Evolutionary conservation across 768 basidiomycete species (phyloP), one percentile per base, ranked within the genome.

Genomic region (Lactifluus hygrophoroides): DNA sequence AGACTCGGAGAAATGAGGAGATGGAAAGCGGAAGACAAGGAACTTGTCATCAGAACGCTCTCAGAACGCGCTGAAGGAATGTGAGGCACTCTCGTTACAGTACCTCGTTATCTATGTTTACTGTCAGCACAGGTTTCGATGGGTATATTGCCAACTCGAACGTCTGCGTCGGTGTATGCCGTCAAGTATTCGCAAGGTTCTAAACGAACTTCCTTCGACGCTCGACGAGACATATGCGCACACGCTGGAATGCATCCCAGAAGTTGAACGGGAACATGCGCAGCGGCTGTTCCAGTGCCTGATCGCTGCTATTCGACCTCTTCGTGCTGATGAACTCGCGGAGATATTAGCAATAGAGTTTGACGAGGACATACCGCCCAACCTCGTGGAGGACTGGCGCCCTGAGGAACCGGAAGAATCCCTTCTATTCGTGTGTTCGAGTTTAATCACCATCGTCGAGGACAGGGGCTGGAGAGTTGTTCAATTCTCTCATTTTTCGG

Each of bases 401-500:
- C 47, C 55, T 2, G 55, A 34, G 3, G 28, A 56, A 0, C 9
- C 40, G 3, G 48, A 50, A 50, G n/a, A 44, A 0, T 47, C 40
- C 0, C 13, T 57, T 2, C n/a, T 50, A 16, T 43, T 48, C 0
- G 7, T 21, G 1, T 57, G 56, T 35, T 51, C 56, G 13, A 44
- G 38, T 3, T 19, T 57, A 2, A 16, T 56, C 28, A 1, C 37
- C n/a, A 21, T 56, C 11, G 27, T 56, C 19, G 25, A 56, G 1
- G 8, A 35, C 9, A 10, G 6, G 2, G 32, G 14, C 14, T 38
- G 35, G 7, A 56, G 17, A 17, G 17, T 30, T 9, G 46, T 47
- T n/a, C 54, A 42, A 25, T 56, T 56, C 34, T 46, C 54, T 16
- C 46, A 56, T 10, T 50, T 50, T 11, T 56, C 56, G 0, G 56